Percentiles rank a stretch among this genome's conserved stretches.
These are phyloP conservation scores for Elaphomyces granulatus DNA, from an alignment of 495 filamentous ascomycete genomes.

Conservation along the genomic window DNA sequence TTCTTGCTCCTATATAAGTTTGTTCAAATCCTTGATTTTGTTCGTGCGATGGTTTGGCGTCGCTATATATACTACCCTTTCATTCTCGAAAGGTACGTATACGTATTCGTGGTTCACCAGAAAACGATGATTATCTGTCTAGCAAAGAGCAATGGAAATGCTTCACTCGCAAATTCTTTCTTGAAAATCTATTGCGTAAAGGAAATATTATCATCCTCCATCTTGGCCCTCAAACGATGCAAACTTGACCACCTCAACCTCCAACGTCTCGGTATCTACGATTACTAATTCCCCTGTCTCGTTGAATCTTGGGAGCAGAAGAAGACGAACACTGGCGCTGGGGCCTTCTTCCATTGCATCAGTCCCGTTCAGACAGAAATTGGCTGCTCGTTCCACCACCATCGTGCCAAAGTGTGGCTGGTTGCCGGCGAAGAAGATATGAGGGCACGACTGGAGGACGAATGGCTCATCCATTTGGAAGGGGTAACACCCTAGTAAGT, in stretches of 20 bases:
- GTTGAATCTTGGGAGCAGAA: constrained; percentile 68
- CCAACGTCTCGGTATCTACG: constrained; percentile 73
- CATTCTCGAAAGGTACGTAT: too few relatives aligned
- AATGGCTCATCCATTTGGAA: constrained; percentile 88
- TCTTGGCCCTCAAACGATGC: constrained; percentile 33
- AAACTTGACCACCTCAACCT: constrained; percentile 57
- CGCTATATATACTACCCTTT: too few relatives aligned
- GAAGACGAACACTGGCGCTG: constrained; percentile 54
- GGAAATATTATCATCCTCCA: constrained; percentile 26
- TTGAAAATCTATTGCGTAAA: too few relatives aligned
- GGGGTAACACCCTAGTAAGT: constrained; percentile 69
- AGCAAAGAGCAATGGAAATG: too few relatives aligned
- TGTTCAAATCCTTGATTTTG: too few relatives aligned
- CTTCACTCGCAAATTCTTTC: too few relatives aligned
- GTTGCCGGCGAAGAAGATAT: constrained; percentile 81
- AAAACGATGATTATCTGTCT: too few relatives aligned
- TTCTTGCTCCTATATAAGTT: too few relatives aligned
- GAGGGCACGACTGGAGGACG: constrained; percentile 67
- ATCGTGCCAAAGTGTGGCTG: constrained; percentile 71
- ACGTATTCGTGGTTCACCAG: too few relatives aligned
- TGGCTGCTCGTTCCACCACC: constrained; percentile 43
- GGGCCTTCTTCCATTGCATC: constrained; percentile 27
- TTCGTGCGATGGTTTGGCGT: too few relatives aligned
- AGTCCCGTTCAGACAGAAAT: constrained; percentile 21
- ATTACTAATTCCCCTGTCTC: constrained; percentile 72